Conservation (phyloP, 495 filamentous ascomycete species). For the Xylaria telfairii region DNA sequence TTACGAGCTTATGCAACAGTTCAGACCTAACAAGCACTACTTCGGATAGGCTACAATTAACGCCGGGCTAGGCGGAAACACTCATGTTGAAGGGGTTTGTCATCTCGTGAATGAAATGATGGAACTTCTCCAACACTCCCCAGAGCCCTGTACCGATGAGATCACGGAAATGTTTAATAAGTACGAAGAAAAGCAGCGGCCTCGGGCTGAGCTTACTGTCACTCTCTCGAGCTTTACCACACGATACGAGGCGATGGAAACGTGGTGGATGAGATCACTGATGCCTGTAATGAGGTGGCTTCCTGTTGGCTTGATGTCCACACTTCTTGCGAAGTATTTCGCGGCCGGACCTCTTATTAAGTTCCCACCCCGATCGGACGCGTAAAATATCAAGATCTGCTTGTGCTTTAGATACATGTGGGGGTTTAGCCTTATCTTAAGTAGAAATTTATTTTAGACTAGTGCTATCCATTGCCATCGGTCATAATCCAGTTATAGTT, state of each 20-base stretch:
- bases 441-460: too few relatives aligned
- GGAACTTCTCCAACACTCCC: constrained; percentile 16
- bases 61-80: constrained; percentile 33
- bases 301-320: background rate
- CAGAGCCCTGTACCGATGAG: constrained; percentile 25
- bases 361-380: too few relatives aligned
- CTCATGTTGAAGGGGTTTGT: constrained; percentile 34
- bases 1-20: background rate
- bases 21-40: background rate
- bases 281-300: constrained; percentile 22
- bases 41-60: constrained; percentile 33
- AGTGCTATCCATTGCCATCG: too few relatives aligned
- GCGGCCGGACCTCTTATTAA: too few relatives aligned
- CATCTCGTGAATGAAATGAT: constrained; percentile 33
- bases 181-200: constrained; percentile 35
- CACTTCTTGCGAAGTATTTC: background rate
- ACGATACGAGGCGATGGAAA: constrained; percentile 38
- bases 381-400: too few relatives aligned
- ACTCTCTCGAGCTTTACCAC: constrained; percentile 25
- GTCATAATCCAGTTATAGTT: too few relatives aligned
- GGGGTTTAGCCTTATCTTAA: too few relatives aligned
- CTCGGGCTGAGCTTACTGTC: constrained; percentile 24
- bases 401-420: too few relatives aligned
- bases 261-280: constrained; percentile 26
- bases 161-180: constrained; percentile 22